phyloP scores from a whole-genome alignment of 108 stramenopile species.

The Nannochloropsis granulata region DNA sequence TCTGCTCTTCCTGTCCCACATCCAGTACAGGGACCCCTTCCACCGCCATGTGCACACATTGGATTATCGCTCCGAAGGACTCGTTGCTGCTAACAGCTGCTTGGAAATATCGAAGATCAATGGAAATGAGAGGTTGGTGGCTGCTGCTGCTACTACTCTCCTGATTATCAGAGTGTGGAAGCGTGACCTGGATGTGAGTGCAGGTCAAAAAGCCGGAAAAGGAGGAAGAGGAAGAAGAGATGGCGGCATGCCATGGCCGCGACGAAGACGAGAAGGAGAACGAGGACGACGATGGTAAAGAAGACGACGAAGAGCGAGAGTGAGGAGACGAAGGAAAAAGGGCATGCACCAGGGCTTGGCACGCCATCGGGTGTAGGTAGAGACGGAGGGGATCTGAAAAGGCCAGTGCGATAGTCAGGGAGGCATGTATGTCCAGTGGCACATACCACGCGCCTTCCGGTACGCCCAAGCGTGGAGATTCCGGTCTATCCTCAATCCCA shows the following conservation, averaged over 20 bases:
- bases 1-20: not conserved
- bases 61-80: not conserved
- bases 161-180: too few species aligned
- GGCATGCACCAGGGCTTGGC: not conserved
- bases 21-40: not conserved
- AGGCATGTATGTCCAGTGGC: not conserved
- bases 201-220: too few species aligned
- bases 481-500: not conserved
- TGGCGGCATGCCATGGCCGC: not conserved
- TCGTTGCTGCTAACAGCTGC: not conserved
- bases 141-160: too few species aligned
- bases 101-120: not conserved
- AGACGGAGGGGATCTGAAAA: not conserved
- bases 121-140: not conserved
- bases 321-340: not conserved
- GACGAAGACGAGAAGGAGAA: too few species aligned
- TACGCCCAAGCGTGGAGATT: not conserved
- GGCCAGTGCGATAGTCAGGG: not conserved
- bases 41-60: not conserved
- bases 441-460: not conserved
- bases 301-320: not conserved
- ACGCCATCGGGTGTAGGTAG: not conserved
- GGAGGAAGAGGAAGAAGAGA: not conserved
- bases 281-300: too few species aligned
- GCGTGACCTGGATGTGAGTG: too few species aligned